Conservation (phyloP, 169 alveolate species). For the Babesia divergens region DNA sequence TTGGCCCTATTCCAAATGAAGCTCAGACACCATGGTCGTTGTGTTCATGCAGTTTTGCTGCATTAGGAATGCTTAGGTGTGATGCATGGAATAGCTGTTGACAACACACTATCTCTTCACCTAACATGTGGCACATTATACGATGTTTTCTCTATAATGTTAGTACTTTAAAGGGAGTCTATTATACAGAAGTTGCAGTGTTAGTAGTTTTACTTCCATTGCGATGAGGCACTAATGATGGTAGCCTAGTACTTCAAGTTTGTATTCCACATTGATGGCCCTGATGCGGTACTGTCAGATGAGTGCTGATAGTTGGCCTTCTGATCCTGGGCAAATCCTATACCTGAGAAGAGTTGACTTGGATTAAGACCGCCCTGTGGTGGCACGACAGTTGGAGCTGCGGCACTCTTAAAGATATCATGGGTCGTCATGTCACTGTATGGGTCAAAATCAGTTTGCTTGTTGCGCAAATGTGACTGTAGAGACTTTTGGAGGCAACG, state of each 20-base stretch:
- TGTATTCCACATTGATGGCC: constrained; percentile 63
- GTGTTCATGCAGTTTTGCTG: too few species aligned
- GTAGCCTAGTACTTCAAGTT: constrained; percentile 6
- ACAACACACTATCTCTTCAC: too few species aligned
- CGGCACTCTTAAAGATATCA: neutral
- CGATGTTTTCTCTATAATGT: too few species aligned
- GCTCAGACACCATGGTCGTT: too few species aligned
- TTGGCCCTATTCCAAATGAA: too few species aligned
- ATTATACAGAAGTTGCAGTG: too few species aligned
- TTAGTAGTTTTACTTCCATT: too few species aligned
- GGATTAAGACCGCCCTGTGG: constrained; percentile 49
- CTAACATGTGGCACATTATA: too few species aligned
- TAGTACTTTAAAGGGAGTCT: too few species aligned
- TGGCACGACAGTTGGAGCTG: constrained; percentile 1
- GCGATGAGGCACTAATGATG: too few species aligned
- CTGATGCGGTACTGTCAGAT: neutral
- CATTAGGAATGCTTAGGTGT: too few species aligned
- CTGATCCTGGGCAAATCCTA: constrained; percentile 36
- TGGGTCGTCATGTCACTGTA: constrained; percentile 14
- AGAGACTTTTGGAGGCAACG: constrained; percentile 3
- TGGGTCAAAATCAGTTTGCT: constrained; percentile 23
- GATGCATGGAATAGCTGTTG: too few species aligned
- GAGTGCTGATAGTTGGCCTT: constrained; percentile 3
- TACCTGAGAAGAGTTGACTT: constrained; percentile 48
- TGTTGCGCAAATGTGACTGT: constrained; percentile 6